Percentiles rank a stretch among this genome's conserved stretches.
phyloP scores from a whole-genome alignment of 805 yeast species.

The Saturnispora sekii region DNA sequence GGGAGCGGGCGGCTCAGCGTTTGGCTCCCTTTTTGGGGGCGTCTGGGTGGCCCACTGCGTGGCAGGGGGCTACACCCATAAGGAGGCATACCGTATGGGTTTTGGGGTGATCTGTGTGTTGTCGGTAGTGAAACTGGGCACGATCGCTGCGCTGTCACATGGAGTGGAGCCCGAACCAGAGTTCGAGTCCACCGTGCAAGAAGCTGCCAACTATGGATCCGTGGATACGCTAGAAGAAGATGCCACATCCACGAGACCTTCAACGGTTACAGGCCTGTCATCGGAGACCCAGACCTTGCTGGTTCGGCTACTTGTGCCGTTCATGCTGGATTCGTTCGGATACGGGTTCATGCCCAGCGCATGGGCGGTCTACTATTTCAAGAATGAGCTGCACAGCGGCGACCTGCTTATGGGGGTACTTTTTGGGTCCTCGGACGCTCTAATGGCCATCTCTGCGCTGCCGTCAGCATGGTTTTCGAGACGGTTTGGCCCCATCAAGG shows the following conservation, averaged over 20 bases:
- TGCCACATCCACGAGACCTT: not conserved
- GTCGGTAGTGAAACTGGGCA: slow-evolving; percentile 41
- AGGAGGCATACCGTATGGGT: slow-evolving; percentile 44
- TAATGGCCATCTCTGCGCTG: slow-evolving; percentile 59
- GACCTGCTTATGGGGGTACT: slow-evolving; percentile 56
- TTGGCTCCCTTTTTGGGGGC: slow-evolving; percentile 64
- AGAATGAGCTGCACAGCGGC: slow-evolving; percentile 40
- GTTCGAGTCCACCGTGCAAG: not conserved
- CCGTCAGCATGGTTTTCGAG: slow-evolving; percentile 69
- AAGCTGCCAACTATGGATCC: not conserved
- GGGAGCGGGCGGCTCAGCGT: slow-evolving; percentile 62
- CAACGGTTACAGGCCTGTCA: slow-evolving; percentile 29
- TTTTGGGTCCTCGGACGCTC: slow-evolving; percentile 53
- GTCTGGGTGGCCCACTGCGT: slow-evolving; percentile 39
- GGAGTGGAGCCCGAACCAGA: slow-evolving; percentile 37
- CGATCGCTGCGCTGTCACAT: slow-evolving; percentile 41
- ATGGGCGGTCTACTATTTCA: slow-evolving; percentile 80
- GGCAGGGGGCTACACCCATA: slow-evolving; percentile 23
- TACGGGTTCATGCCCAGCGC: slow-evolving; percentile 83
- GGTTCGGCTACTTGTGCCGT: slow-evolving; percentile 43
- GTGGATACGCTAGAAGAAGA: not conserved
- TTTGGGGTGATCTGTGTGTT: slow-evolving; percentile 48
- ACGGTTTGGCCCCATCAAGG: slow-evolving; percentile 65
- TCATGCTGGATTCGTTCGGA: slow-evolving; percentile 82
- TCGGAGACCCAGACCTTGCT: slow-evolving; percentile 34